Base-by-base conservation (phyloP, 257 asterid species). In the Solanum verrucosum region DNA sequence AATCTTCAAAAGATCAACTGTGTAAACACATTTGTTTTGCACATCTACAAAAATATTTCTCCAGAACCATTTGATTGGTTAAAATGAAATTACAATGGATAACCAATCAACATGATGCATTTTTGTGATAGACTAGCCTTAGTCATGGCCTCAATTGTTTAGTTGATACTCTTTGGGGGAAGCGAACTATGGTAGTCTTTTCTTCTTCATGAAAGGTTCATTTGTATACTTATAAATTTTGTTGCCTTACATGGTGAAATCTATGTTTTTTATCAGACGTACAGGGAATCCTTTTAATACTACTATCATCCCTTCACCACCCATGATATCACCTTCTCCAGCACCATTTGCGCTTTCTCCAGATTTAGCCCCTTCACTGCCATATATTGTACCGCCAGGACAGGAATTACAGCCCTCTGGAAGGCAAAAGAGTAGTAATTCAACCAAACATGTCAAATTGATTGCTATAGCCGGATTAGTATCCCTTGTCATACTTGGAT, bases 241-340 rank as follows among this genome's bases (percentile, higher is more conserved):
- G 67, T 27, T 82, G 34, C 70, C 18, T 29, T 9, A 18, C 84
- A 49, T 23, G 42, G 5, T 87, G 87, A 75, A 75, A 49, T 44
- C 70, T 88, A 52, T 84, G 33, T 42, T 78, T 91, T 87, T 79
- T 44, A 89, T 90, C 94, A 97, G 99, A 90, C 91, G 94, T 89
- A 91, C 87, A 63, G 99, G 99, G 71, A 97, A 97, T 84, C 99
- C 99, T 77, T 97, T 97, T 83, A 97, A 97, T 93, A 97, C 98
- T 35, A 94, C 96, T 20, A 34, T 93, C 44, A 82, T 94, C 79
- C 95, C 98, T 52, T 92, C 99, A 86, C 97, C 98, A 40, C 98
- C 98, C 13, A 88, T 90, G 31, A 46, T 90, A 7, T 44, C 96
- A 79, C 96, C 97, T 85, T 77, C 88, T 46, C 89, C 90, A 37